Base-by-base conservation (phyloP, 768 basidiomycete species). In the Suillus bovinus region DNA sequence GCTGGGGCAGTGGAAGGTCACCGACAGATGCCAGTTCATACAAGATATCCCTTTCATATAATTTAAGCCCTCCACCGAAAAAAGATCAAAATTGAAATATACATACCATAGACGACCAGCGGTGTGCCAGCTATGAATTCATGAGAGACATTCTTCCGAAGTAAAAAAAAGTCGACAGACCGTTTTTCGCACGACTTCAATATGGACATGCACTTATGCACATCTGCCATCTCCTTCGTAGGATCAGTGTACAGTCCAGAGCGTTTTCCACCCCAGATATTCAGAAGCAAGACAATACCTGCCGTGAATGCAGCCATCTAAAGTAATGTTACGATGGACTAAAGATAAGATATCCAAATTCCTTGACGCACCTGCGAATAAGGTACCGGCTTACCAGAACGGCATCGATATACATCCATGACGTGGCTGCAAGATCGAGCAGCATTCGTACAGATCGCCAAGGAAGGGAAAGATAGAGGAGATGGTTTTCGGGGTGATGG, bases 371-470 rank as follows among this genome's bases (percentile, higher is more conserved):
- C 78, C 63, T 72, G 71, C 56, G 73, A 70, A 60, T 66, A 70
- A 58, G 71, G 69, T 54, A 69, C 47, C 63, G 69, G 56, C 59
- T 38, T 31, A 22, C 63, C 74, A 0, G 69, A 41, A 41, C 82
- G 76, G 56, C 70, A 76, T 55, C 80, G 74, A 58, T 84, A 81
- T 3, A 84, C 76, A 66, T 93, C 90, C 22, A 90, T 72, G 33
- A 94, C 82, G 69, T 89, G 90, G 42, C 83, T 84, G 62, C 84
- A 88, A 1, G 90, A 91, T 9, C 91, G 80, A 2, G 93, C 90
- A 0, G 93, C 87, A 63, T 93, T 94, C n/a, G 88, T 86, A 72
- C 92, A 94, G 59, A 94, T 93, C 0, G 90, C 90, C 36, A 94
- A 78, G 0, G 91, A 88, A 69, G 77, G 86, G 67, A 87, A 83